phyloP scores from a whole-genome alignment of 2,329 filamentous ascomycete species.

The Neonectria ditissima region DNA sequence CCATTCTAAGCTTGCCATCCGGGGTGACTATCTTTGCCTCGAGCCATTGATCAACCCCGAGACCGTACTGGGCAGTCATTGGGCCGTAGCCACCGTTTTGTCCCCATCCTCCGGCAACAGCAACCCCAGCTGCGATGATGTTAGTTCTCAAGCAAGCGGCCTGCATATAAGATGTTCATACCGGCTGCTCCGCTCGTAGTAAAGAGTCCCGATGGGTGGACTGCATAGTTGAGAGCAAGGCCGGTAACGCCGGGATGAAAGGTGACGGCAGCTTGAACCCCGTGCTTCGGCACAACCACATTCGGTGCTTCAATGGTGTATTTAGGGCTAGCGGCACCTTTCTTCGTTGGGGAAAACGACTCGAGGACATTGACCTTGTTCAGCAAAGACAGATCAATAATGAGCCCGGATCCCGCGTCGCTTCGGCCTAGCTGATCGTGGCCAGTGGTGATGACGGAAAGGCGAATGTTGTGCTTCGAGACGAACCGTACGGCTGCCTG shows the following conservation, averaged over 20 bases:
- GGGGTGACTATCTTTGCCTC: constrained; percentile 8
- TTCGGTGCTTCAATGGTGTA: not conserved
- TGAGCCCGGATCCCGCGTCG: not conserved
- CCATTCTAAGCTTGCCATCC: constrained; percentile 1
- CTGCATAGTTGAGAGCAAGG: not conserved
- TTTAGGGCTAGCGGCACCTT: not conserved
- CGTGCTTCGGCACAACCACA: not conserved
- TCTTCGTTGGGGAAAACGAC: not conserved
- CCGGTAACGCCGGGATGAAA: not conserved
- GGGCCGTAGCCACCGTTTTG: constrained; percentile 13
- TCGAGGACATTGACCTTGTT: not conserved
- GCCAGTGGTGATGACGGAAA: not conserved
- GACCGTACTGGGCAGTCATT: constrained; percentile 10
- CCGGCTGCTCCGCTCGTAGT: not conserved
- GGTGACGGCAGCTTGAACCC: not conserved
- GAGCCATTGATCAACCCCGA: constrained; percentile 15
- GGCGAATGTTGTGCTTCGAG: not conserved
- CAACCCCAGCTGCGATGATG: not conserved
- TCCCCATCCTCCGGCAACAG: constrained; percentile 5
- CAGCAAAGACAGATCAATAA: not conserved
- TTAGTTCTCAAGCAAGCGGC: not conserved
- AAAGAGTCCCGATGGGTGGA: not conserved
- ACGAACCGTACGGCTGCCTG: not conserved
- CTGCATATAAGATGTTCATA: not conserved
- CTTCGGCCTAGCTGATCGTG: not conserved